Evolutionary conservation across 805 yeast species (phyloP).

Genomic region (Ogataea nitratoaversa): DNA sequence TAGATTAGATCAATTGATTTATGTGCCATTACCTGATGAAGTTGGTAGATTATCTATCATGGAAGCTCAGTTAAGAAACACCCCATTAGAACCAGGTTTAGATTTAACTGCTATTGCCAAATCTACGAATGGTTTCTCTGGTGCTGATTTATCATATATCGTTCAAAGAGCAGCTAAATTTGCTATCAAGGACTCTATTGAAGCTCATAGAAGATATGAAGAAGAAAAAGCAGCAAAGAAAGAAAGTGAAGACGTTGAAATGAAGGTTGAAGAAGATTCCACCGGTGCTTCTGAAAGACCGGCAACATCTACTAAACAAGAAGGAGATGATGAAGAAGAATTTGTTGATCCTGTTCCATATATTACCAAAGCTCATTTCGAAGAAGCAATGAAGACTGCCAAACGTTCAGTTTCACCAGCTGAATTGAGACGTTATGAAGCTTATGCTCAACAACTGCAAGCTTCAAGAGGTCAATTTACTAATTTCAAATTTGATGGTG

Average conservation of each 20-base stretch:
- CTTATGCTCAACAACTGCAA: slow-evolving; percentile 94
- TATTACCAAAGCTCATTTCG: slow-evolving; percentile 90
- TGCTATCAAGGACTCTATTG: slow-evolving; percentile 94
- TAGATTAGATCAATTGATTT: slow-evolving; percentile 95
- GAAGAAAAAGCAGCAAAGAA: slow-evolving; percentile 52
- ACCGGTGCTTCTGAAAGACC: background rate
- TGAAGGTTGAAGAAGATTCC: slow-evolving; percentile 20
- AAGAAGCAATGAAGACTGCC: slow-evolving; percentile 99
- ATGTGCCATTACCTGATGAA: slow-evolving; percentile 98
- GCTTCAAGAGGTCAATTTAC: slow-evolving; percentile 94
- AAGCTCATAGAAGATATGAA: slow-evolving; percentile 57
- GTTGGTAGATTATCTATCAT: slow-evolving; percentile 88
- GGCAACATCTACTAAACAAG: background rate
- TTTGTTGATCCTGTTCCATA: slow-evolving; percentile 94
- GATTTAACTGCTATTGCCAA: slow-evolving; percentile 85
- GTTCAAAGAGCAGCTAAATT: slow-evolving; percentile 98
- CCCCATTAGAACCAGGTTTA: slow-evolving; percentile 97
- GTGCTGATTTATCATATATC: slow-evolving; percentile 97
- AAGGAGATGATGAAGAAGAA: slow-evolving; percentile 49
- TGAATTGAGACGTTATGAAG: slow-evolving; percentile 97
- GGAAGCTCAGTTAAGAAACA: slow-evolving; percentile 94
- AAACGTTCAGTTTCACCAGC: slow-evolving; percentile 96
- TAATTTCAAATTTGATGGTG: slow-evolving; percentile 77
- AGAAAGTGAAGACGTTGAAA: slow-evolving; percentile 35
- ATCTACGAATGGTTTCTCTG: slow-evolving; percentile 96